Base-by-base conservation (phyloP, 441 rosid species). In the Viola pubescens region DNA sequence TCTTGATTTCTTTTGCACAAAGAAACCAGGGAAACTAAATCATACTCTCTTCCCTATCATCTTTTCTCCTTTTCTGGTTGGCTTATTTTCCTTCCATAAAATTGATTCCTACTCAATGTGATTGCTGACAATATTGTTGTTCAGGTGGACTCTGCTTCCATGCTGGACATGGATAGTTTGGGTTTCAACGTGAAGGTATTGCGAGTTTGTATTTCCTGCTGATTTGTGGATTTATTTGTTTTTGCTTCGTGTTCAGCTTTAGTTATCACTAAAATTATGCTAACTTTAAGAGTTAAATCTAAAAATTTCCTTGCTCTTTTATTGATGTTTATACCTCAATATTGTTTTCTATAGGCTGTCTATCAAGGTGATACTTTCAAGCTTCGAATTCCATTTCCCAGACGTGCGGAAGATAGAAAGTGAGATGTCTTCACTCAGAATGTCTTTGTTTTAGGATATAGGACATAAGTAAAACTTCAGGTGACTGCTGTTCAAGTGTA, bases 151-250 rank as follows among this genome's bases (percentile, higher is more conserved):
- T 78, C 84, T 34, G 95, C 95, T 73, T 61, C 65, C 75, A 91
- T 88, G 80, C 79, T 88, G 56, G 94, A 88, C 69, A 69, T 91
- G 70, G 96, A 88, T 73, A 83, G 91, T 70, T 81, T 91, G 59
- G 96, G 98, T 63, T 91, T 88, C 81, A 73, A 79, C 56, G 96
- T 86, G 54, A 88, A 88, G 96, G 98, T 86, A 69, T 9, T 13
- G 38, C 37, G 10, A 11, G 37, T 1, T 38, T 43, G 11, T 1
- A 47, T 5, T 5, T 48, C 40, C 47, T 42, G 7, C 19, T 41
- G 38, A 2, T 56, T 40, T 3, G 13, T n/a, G 8, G 9, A 37
- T 9, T 6, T 10, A 9, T 46, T 46, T 9, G 4, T 46, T 46
- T 46, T n/a, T 46, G 0, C 49, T 46, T 26, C 2, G 34, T 26